Evolutionary conservation across 192 early-diverging fungal genomes (phyloP).

Genomic region (Backusella psychrophila): DNA sequence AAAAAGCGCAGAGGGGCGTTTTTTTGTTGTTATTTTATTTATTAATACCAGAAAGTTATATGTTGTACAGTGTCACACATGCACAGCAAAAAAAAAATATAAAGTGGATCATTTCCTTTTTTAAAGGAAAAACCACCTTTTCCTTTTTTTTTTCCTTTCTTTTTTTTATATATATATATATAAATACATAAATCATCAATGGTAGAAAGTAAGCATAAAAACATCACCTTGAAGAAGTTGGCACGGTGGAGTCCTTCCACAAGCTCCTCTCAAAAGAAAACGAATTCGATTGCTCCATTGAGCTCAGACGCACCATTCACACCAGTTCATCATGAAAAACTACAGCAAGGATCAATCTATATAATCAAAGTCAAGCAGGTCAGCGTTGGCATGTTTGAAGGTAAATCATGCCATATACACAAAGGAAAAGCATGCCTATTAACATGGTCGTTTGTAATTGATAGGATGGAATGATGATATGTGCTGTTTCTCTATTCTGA

Average conservation of each 20-base stretch:
- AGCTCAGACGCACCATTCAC: conserved; percentile 17
- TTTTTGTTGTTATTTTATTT: background rate
- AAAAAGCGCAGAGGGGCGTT: background rate
- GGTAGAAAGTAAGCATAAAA: conserved; percentile 1
- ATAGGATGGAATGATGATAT: conserved; percentile 43
- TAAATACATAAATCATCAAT: background rate
- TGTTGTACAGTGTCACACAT: background rate
- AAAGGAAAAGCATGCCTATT: background rate
- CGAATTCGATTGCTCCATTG: background rate
- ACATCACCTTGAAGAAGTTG: conserved; percentile 13
- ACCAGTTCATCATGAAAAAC: conserved; percentile 23
- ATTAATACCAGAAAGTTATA: background rate
- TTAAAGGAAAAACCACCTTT: background rate
- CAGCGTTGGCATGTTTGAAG: conserved; percentile 31
- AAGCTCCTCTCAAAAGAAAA: background rate
- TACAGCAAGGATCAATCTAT: conserved; percentile 30
- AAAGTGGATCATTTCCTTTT: background rate
- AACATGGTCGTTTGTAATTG: background rate
- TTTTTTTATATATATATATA: conserved; percentile 1
- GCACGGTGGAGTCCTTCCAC: conserved; percentile 6
- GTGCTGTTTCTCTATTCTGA: conserved; percentile 38
- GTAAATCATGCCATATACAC: background rate
- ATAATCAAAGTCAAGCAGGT: conserved; percentile 31
- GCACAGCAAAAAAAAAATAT: background rate
- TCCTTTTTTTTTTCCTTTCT: background rate